Evolutionary conservation across 257 asterid species (phyloP).

Genomic region (Scutellaria baicalensis): DNA sequence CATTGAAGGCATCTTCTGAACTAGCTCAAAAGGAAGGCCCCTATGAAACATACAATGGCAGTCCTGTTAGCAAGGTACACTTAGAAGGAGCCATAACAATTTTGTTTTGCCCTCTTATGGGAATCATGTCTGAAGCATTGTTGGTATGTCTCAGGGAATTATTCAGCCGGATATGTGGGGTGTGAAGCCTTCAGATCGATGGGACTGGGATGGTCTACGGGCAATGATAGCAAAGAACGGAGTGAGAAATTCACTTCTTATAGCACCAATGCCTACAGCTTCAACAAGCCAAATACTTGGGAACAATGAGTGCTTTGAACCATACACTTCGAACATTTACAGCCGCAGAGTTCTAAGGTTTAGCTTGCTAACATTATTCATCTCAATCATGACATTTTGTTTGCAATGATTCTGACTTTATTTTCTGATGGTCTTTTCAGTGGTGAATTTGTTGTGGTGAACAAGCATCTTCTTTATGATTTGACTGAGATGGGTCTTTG

Average conservation of each 20-base stretch:
- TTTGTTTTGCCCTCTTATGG: background rate
- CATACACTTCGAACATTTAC: constrained; percentile 91
- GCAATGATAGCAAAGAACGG: constrained; percentile 55
- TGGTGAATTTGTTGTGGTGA: constrained; percentile 97
- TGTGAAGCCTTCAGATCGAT: constrained; percentile 66
- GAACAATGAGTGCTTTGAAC: constrained; percentile 95
- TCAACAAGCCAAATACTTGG: constrained; percentile 99
- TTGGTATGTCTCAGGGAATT: constrained; percentile 50
- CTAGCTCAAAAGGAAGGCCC: constrained; percentile 73
- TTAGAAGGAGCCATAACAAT: background rate
- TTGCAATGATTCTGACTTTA: constrained; percentile 12
- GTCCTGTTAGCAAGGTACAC: constrained; percentile 92
- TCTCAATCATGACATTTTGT: background rate
- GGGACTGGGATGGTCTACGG: constrained; percentile 89
- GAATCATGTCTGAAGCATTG: background rate
- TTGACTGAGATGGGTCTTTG: constrained; percentile 92
- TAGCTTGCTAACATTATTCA: background rate
- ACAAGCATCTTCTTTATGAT: constrained; percentile 93
- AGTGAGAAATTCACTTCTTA: constrained; percentile 82
- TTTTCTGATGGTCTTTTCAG: constrained; percentile 23
- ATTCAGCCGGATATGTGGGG: constrained; percentile 99
- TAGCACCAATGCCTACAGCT: constrained; percentile 99
- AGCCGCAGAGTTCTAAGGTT: constrained; percentile 92
- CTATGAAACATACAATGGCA: constrained; percentile 73
- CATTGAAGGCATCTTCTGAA: constrained; percentile 80